Conservation (phyloP, 2,329 filamentous ascomycete genomes). For the Simplicillium sp. region DNA sequence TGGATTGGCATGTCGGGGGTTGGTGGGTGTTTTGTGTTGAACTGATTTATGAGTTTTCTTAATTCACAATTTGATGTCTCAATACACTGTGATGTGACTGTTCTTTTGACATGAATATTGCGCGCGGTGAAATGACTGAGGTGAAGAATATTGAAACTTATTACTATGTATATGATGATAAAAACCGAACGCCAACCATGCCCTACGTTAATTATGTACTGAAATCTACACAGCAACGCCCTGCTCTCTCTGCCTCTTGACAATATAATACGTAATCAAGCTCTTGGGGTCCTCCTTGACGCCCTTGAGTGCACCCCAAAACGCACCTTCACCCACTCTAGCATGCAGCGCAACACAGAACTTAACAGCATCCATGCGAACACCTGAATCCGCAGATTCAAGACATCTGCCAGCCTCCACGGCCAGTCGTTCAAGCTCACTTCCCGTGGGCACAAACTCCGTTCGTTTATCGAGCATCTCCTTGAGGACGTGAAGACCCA, state of each 20-base stretch:
- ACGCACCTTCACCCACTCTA: constrained; percentile 47
- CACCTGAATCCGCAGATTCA: constrained; percentile 50
- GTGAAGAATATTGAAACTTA: too few relatives aligned
- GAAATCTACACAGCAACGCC: too few relatives aligned
- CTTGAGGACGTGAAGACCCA: constrained; percentile 55
- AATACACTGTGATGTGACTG: too few relatives aligned
- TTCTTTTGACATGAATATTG: too few relatives aligned
- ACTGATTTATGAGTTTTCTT: too few relatives aligned
- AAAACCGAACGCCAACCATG: too few relatives aligned
- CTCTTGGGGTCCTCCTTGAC: constrained; percentile 66
- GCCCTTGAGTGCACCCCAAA: constrained; percentile 58
- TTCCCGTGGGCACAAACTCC: constrained; percentile 38
- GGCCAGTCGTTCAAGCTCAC: constrained; percentile 41
- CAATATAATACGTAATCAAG: constrained; percentile 73
- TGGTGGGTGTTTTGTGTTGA: too few relatives aligned
- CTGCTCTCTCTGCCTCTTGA: constrained; percentile 53
- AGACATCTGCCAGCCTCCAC: constrained; percentile 45
- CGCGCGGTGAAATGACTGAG: too few relatives aligned
- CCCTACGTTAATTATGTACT: too few relatives aligned
- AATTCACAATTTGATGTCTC: too few relatives aligned
- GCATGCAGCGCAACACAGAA: constrained; percentile 66
- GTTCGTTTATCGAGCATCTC: constrained; percentile 43
- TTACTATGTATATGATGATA: too few relatives aligned
- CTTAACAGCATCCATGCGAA: constrained; percentile 68
- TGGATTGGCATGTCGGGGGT: too few relatives aligned